Evolutionary conservation across 306 rosid genomes (phyloP).

Genomic region (Castanea mollissima): DNA sequence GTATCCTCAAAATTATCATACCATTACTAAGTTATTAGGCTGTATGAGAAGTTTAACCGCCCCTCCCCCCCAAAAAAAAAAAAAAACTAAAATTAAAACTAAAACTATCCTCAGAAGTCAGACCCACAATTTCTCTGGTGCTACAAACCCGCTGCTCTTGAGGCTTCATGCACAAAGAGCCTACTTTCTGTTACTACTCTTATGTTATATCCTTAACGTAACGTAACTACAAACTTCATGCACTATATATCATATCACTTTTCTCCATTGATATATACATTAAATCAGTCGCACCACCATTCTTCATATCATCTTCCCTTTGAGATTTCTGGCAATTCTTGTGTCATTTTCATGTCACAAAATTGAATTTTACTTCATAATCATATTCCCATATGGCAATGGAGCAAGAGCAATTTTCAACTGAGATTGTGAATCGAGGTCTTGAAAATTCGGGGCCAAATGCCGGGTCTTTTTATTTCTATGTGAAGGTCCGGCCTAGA

Average conservation of each 20-base stretch:
- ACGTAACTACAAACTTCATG: background rate
- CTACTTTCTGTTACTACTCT: constrained; percentile 5
- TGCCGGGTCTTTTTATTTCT: constrained; percentile 14
- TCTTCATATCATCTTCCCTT: background rate
- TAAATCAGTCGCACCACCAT: background rate
- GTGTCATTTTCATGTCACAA: background rate
- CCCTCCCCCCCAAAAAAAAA: background rate
- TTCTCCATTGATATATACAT: background rate
- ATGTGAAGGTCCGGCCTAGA: constrained; percentile 12
- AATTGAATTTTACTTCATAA: background rate
- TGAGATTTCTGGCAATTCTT: background rate
- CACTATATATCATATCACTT: background rate
- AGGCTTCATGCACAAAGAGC: constrained; percentile 15
- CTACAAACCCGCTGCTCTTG: constrained; percentile 1
- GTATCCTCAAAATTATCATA: no score
- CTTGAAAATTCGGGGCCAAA: constrained; percentile 3
- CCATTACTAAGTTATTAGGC: no score
- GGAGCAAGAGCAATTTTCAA: constrained; percentile 6
- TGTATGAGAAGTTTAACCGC: no score
- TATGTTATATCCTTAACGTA: background rate
- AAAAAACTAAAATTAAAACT: background rate
- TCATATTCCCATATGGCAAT: background rate
- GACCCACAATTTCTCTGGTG: constrained; percentile 4
- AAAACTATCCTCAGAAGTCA: background rate
- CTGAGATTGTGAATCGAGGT: constrained; percentile 13